Base-by-base conservation (phyloP, 2,329 filamentous ascomycete species). In the Botrytis pseudocinerea region DNA sequence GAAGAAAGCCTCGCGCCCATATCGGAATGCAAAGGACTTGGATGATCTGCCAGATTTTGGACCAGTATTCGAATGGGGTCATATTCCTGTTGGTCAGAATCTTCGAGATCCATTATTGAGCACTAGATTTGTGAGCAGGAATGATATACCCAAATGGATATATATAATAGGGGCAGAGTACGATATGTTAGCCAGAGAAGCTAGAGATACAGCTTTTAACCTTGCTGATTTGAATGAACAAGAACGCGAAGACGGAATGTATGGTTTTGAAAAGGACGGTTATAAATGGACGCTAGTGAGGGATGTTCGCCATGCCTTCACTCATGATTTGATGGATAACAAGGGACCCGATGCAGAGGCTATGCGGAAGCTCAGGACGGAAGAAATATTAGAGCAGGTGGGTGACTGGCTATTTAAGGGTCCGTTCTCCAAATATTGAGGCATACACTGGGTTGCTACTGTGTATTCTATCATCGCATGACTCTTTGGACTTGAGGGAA, bases 1-100 rank as follows among this genome's bases (percentile, higher is more conserved):
- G 60, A 82, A 84, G 75, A 60, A 76, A 35, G 71, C 75, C 40
- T 74, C 73, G 5, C 76, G 79, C 44, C 79, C 83, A 7, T 79
- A 81, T 60, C 85, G 82, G 75, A 73, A 73, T 59, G 60, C 72
- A 35, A 73, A 73, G 32, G 73, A 76, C 18, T 60, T 70, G 32
- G 77, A 77, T 63, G 72, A 70, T 48, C n/a, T 76, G 28, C 73
- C 70, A 32, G 69, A 74, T 57, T 75, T 73, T 64, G 74, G 69
- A 12, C 75, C 74, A 3, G 57, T 76, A n/a, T 79, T 78, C 65
- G 73, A 76, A 59, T 79, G 74, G 69, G 77, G 73, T 18, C 78
- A 79, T 73, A 63, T 80, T 42, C 73, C 75, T 8, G 28, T 54
- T 9, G 76, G 77, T n/a, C 76, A 76, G n/a, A 74, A 79, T 72